Evolutionary conservation across 1,284 basidiomycete genomes (phyloP).

Genomic region (Tilletia walkeri): DNA sequence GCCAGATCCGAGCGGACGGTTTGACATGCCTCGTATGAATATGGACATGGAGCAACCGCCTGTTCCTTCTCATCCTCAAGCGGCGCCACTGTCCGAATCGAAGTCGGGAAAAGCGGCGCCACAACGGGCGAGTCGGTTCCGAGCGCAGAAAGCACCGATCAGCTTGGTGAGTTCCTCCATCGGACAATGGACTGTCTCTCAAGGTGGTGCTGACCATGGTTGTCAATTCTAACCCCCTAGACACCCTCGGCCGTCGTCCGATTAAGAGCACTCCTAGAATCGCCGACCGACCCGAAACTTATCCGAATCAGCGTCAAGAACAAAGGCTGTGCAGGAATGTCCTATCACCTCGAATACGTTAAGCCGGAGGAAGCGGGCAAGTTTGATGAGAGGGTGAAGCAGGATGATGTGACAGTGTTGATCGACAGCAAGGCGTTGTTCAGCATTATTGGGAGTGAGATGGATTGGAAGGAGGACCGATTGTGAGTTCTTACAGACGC

Average conservation of each 20-base stretch:
- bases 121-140: not conserved
- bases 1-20: not conserved
- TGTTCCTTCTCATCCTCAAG: not conserved
- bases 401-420: constrained; percentile 71
- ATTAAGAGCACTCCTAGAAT: constrained; percentile 63
- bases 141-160: constrained; percentile 11
- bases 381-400: constrained; percentile 94
- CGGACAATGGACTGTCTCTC: not conserved
- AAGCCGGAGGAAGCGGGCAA: constrained; percentile 64
- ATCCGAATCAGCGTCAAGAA: constrained; percentile 94
- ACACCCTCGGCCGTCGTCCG: constrained; percentile 72
- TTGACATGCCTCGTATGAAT: constrained; percentile 6
- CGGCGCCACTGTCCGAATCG: not conserved
- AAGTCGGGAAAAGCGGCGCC: not conserved
- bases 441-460: constrained; percentile 95
- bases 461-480: constrained; percentile 93
- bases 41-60: not conserved
- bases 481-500: not conserved
- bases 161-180: not conserved
- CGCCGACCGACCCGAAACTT: constrained; percentile 77
- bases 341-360: constrained; percentile 96
- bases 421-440: constrained; percentile 97
- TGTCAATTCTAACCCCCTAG: constrained; percentile 58
- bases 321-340: constrained; percentile 97
- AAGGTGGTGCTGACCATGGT: not conserved